Evolutionary conservation across 2,329 filamentous ascomycete species (phyloP).

Genomic region (Colletotrichum salicis): DNA sequence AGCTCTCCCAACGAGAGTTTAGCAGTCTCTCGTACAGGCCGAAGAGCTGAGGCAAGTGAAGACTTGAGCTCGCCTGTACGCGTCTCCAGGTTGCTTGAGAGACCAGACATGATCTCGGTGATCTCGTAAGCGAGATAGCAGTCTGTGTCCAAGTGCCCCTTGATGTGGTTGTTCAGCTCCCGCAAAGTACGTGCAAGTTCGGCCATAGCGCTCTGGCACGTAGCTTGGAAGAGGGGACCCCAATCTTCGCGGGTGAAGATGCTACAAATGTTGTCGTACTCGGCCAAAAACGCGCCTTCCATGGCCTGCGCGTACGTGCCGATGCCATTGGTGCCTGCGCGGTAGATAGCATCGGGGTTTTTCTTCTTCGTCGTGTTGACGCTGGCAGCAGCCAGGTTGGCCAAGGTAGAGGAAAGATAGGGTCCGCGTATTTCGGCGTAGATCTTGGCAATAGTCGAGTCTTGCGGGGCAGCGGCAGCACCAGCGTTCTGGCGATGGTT

Average conservation of each 20-base stretch:
- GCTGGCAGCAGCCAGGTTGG: constrained; percentile 88
- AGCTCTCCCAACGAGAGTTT: constrained; percentile 86
- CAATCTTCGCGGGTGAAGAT: constrained; percentile 90
- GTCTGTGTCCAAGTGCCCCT: constrained; percentile 85
- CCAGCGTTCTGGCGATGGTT: constrained; percentile 60
- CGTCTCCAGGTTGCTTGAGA: constrained; percentile 82
- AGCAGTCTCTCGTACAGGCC: constrained; percentile 90
- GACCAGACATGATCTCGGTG: constrained; percentile 84
- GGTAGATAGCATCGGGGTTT: constrained; percentile 84
- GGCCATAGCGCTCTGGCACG: constrained; percentile 80
- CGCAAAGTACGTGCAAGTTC: constrained; percentile 88
- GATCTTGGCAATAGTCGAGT: constrained; percentile 80
- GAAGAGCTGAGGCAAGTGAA: constrained; percentile 84
- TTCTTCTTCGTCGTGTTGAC: constrained; percentile 85
- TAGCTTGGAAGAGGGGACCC: constrained; percentile 80
- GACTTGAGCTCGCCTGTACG: constrained; percentile 88
- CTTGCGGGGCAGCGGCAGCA: constrained; percentile 54
- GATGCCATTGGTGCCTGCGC: constrained; percentile 89
- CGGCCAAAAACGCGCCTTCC: constrained; percentile 86
- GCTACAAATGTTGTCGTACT: constrained; percentile 90
- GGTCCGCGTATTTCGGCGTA: constrained; percentile 89
- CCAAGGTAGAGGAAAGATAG: constrained; percentile 83
- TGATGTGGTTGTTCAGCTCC: constrained; percentile 91
- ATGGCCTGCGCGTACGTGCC: constrained; percentile 88
- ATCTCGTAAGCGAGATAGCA: constrained; percentile 97